Evolutionary conservation across 306 rosid genomes (phyloP).

Genomic region (Vicia sativa): DNA sequence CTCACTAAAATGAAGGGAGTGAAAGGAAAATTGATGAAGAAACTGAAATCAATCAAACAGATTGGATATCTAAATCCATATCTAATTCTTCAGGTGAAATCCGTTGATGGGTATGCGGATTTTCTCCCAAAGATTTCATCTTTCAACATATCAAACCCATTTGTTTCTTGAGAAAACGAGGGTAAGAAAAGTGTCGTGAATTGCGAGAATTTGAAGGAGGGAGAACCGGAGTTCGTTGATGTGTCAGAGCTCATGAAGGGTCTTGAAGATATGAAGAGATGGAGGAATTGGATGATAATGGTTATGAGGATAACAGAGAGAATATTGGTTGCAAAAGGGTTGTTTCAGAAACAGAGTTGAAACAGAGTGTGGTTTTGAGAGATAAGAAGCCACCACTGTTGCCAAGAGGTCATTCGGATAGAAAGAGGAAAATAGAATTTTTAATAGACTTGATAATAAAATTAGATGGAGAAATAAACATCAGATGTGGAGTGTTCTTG

Average conservation of each 20-base stretch:
- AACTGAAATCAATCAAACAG: constrained; percentile 73
- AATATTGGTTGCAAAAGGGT: constrained; percentile 41
- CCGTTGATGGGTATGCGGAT: constrained; percentile 59
- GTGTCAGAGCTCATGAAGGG: constrained; percentile 58
- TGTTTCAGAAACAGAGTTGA: constrained; percentile 30
- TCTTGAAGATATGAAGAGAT: constrained; percentile 40
- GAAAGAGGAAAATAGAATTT: constrained; percentile 19
- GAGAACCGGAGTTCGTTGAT: constrained; percentile 48
- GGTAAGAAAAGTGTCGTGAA: constrained; percentile 34
- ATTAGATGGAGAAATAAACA: no score
- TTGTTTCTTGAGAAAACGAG: constrained; percentile 46
- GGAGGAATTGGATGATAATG: constrained; percentile 35
- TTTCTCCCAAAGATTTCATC: constrained; percentile 42
- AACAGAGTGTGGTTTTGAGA: constrained; percentile 33
- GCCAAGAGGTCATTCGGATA: neutral
- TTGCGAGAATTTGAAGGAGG: constrained; percentile 34
- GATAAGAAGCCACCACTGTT: constrained; percentile 34
- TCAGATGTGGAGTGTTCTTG: no score
- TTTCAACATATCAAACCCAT: constrained; percentile 29
- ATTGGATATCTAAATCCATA: constrained; percentile 60
- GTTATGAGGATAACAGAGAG: constrained; percentile 63
- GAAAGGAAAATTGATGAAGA: constrained; percentile 76
- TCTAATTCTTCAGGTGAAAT: constrained; percentile 66
- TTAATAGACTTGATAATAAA: no score
- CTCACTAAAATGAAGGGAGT: constrained; percentile 58